Conservation (phyloP, 768 basidiomycete species). For the Lentinus tigrinus region DNA sequence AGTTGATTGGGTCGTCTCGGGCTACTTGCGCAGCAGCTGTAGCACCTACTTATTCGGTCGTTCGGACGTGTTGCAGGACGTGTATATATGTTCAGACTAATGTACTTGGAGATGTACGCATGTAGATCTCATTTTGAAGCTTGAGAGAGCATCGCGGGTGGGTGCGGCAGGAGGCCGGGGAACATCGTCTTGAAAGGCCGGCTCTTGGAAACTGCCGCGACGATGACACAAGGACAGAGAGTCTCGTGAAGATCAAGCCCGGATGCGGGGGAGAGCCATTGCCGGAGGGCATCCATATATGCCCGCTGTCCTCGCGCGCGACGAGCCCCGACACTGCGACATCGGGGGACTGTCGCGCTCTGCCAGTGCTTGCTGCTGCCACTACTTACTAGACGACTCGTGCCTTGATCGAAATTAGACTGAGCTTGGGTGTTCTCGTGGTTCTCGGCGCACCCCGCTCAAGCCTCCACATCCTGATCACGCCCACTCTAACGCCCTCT, state of each 20-base stretch:
- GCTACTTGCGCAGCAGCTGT: background rate
- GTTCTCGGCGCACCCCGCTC: background rate
- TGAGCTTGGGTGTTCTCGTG: constrained; percentile 9
- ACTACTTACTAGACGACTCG: background rate
- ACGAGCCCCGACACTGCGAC: background rate
- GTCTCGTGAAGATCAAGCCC: constrained; percentile 12
- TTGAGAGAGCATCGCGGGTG: no score
- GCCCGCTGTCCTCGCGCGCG: background rate
- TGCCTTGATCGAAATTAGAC: background rate
- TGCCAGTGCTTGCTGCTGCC: background rate
- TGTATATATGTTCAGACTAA: background rate
- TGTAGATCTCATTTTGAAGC: no score
- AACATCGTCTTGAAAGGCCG: background rate
- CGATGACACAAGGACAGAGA: background rate
- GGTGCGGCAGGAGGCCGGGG: no score
- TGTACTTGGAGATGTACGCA: background rate
- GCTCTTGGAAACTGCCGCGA: background rate
- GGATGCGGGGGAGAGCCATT: constrained; percentile 18
- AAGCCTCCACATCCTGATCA: no score
- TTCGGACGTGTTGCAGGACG: no score
- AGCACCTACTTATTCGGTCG: background rate
- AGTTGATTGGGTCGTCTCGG: background rate
- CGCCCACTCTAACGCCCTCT: constrained; percentile 1
- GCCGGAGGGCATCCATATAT: constrained; percentile 14
- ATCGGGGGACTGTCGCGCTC: background rate